phyloP scores from a whole-genome alignment of 2,329 filamentous ascomycete genomes.

The Juglanconis sp. region DNA sequence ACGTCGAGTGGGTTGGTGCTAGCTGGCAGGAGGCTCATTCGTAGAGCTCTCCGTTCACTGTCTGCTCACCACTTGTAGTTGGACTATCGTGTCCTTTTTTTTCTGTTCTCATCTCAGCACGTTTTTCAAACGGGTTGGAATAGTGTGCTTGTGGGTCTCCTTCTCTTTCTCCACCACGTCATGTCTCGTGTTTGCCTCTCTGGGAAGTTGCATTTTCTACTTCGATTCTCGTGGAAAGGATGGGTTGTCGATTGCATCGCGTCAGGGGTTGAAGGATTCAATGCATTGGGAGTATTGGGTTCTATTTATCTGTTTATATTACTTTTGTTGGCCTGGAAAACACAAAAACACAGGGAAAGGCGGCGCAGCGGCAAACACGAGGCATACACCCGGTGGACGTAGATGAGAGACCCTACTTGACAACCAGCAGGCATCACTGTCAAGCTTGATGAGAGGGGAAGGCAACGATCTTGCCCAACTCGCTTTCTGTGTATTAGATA shows the following conservation, averaged over 20 bases:
- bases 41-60: slow-evolving; percentile 28
- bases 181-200: slow-evolving; percentile 18
- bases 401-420: slow-evolving; percentile 23
- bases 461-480: slow-evolving; percentile 42
- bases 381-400: slow-evolving; percentile 18
- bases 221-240: slow-evolving; percentile 19
- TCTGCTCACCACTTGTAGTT: slow-evolving; percentile 59
- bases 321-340: slow-evolving; percentile 30
- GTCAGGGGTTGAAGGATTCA: slow-evolving; percentile 17
- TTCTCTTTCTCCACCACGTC: slow-evolving; percentile 23
- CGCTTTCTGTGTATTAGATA: slow-evolving; percentile 65
- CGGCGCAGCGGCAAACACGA: slow-evolving; percentile 22
- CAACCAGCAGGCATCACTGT: slow-evolving; percentile 21
- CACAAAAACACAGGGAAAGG: slow-evolving; percentile 21
- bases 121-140: slow-evolving; percentile 1
- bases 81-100: slow-evolving; percentile 34
- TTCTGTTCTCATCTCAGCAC: slow-evolving; percentile 15
- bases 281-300: slow-evolving; percentile 20
- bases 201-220: slow-evolving; percentile 20
- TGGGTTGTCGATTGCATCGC: slow-evolving; percentile 20
- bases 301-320: slow-evolving; percentile 26
- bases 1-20: slow-evolving; percentile 89
- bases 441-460: slow-evolving; percentile 8
- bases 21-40: slow-evolving; percentile 65
- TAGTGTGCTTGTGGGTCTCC: slow-evolving; percentile 21